Evolutionary conservation across 116 monocot genomes (phyloP), one percentile per base, ranked within the genome.

Genomic region (Thalassia testudinum): DNA sequence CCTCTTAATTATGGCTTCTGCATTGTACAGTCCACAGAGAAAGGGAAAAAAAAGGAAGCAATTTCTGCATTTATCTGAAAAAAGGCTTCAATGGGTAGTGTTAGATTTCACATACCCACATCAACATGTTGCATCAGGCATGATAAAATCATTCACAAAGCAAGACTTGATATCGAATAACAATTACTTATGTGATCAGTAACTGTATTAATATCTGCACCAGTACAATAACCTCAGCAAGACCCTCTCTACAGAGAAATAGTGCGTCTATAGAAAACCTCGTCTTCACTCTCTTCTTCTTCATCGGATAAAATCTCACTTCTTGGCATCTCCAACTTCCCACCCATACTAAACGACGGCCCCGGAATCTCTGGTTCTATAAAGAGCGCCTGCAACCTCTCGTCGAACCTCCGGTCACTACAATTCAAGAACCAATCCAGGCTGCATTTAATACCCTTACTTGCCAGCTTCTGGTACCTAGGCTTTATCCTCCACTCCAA

Each of bases 401-500:
- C 75, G 52, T 75, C 75, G 47, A 75, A 75, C 24, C 70, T 70
- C 24, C 57, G 54, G 38, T 75, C 70, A 42, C 75, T 75, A 20
- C 75, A 75, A 51, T 75, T 75, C 56, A 70, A 25, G 22, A 75
- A 65, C 75, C 75, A 75, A 1, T 50, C 70, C 1, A 75, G 16
- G 8, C 70, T 65, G 30, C 65, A 70, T 27, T 29, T 69, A 24
- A 75, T 75, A 30, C 75, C 75, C 60, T 75, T 75, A 50, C 37
- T 45, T 23, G 64, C 60, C 42, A 75, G 26, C 44, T 45, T 59
- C 55, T 52, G 57, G 34, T 62, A 65, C 65, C 75, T 49, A 1
- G 75, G 75, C 52, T 69, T 75, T n/a, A 75, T 58, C 45, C 75
- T 65, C 0, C 61, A 61, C 51, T 75, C 70, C 57, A 75, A 22